A percentile compares a stretch with the other conserved stretches of the same genome.
phyloP scores from a whole-genome alignment of 495 filamentous ascomycete species.

The Trichocladium uniseriatum region DNA sequence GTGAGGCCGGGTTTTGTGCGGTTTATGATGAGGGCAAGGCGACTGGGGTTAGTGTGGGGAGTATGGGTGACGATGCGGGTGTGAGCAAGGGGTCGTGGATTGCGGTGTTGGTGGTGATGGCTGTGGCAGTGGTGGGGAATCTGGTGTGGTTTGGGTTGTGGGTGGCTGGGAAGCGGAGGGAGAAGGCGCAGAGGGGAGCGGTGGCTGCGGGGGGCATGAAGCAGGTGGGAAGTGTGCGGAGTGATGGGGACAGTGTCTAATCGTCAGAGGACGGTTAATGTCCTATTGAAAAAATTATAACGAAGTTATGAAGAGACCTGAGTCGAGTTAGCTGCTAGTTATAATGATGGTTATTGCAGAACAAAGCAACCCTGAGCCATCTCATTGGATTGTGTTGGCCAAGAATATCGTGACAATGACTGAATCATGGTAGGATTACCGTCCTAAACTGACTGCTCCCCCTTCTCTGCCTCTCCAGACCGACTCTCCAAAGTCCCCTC shows the following conservation, averaged over 20 bases:
- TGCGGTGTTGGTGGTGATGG: slow-evolving; percentile 6
- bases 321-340: no score
- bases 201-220: not conserved
- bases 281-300: no score
- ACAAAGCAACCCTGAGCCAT: no score
- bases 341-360: no score
- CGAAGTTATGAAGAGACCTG: not conserved
- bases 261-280: no score
- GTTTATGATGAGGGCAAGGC: not conserved
- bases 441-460: no score
- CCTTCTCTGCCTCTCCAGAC: not conserved
- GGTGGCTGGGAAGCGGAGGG: not conserved
- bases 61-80: not conserved
- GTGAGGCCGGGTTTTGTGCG: slow-evolving; percentile 13
- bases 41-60: not conserved
- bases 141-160: not conserved
- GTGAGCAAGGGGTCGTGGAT: slow-evolving; percentile 1
- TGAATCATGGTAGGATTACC: no score
- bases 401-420: no score
- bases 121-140: not conserved
- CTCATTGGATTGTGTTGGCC: no score
- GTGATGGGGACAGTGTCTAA: not conserved
- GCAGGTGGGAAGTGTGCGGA: not conserved
- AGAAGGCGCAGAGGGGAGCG: not conserved
- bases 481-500: no score